Evolutionary conservation across 2,329 filamentous ascomycete species (phyloP), one percentile per base, ranked within the genome.

Genomic region (Aphanocladium album): DNA sequence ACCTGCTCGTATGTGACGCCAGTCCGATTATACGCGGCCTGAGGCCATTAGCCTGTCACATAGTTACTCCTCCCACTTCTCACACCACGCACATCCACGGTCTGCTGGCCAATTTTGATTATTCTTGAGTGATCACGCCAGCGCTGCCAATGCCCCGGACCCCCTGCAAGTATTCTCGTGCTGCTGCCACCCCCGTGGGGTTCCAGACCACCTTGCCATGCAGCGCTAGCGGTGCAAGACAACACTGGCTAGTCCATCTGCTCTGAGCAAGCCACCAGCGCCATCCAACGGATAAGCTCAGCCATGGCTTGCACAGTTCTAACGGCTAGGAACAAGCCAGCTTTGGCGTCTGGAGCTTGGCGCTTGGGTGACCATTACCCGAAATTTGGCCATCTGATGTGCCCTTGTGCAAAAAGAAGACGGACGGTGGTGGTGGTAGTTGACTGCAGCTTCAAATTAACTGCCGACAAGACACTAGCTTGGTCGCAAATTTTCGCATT

Each of bases 281-380:
- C 43, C 51, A 60, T 49, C 58, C 39, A 39, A 46, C 60, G 60
- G 55, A 58, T 62, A 62, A 62, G 60, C 60, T 58, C 55, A 58
- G 55, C 60, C 60, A 62, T 58, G 60, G 54, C 60, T 55, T 57
- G 52, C 39, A 37, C 41, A 30, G 54, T 49, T 27, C 54, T 46
- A 61, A 57, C 55, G 60, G 54, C 55, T 49, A 58, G 49, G 55
- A 49, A 54, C 60, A 39, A 51, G 57, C 39, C 57, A 46, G 41
- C 57, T 41, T 47, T 47, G 57, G 49, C 57, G 57, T 30, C 50
- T 54, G 21, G 49, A 54, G 39, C 52, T 54, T 54, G 39, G 50
- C 50, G 57, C 57, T n/a, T 25, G 35, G 49, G 14, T 16, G 9
- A n/a, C 23, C 17, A 5, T 49, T 41, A 3, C 19, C 30, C 23